Conservation (phyloP, 345 rosid species). For the Linum trigynum region DNA sequence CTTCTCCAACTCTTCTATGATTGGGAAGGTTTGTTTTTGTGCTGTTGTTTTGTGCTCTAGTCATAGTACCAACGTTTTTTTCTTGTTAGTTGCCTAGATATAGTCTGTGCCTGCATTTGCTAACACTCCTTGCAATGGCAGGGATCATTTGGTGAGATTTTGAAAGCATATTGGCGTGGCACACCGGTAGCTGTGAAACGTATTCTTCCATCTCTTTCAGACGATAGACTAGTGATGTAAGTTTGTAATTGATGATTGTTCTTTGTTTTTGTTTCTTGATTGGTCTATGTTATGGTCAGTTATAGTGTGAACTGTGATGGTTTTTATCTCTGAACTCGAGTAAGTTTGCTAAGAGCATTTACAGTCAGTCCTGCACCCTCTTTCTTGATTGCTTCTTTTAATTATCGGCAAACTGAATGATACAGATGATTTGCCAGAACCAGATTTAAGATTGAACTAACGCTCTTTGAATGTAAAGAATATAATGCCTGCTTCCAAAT, state of each 20-base stretch:
- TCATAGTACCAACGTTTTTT: too few species aligned
- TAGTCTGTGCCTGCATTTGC: background rate
- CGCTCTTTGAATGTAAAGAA: too few species aligned
- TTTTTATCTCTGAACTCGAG: constrained; percentile 1
- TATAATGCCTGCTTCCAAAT: too few species aligned
- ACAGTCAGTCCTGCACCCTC: background rate
- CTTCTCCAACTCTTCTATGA: constrained; percentile 61
- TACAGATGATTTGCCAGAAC: too few species aligned
- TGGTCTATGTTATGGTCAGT: background rate
- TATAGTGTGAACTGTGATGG: background rate
- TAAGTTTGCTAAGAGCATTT: background rate
- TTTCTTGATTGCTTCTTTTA: background rate
- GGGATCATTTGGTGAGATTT: constrained; percentile 99
- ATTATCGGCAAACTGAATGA: background rate
- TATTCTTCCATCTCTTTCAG: constrained; percentile 94
- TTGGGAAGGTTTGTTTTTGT: constrained; percentile 66
- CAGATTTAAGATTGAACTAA: too few species aligned
- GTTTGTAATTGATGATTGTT: constrained; percentile 16
- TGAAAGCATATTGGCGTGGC: constrained; percentile 93
- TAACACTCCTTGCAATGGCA: constrained; percentile 19
- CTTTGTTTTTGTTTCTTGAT: background rate
- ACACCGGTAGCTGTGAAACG: constrained; percentile 97
- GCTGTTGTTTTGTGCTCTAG: background rate
- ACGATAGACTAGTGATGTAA: constrained; percentile 97
- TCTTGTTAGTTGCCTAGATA: too few species aligned